These are phyloP conservation scores for Singerocomus inundabilis DNA, from an alignment of 1,284 basidiomycete species.

Conservation along the genomic window DNA sequence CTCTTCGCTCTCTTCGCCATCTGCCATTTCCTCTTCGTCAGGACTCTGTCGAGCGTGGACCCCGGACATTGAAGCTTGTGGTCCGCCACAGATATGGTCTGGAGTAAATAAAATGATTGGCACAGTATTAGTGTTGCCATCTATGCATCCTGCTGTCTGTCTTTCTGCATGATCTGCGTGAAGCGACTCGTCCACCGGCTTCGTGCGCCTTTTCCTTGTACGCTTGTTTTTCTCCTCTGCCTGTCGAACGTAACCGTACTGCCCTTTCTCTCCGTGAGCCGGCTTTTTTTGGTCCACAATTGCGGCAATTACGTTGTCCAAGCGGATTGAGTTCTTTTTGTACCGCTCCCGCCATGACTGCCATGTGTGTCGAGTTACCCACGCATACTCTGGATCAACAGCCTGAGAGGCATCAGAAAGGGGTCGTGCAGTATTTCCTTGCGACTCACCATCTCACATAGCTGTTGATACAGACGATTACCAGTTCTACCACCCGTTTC, in stretches of 20 bases:
- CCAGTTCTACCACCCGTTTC: slow-evolving; percentile 75
- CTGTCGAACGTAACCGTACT: slow-evolving; percentile 73
- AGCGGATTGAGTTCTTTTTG: slow-evolving; percentile 70
- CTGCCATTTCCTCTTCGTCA: slow-evolving; percentile 58
- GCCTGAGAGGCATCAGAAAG: slow-evolving; percentile 33
- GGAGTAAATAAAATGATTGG: slow-evolving; percentile 30
- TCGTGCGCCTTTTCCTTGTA: slow-evolving; percentile 47
- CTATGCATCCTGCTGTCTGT: slow-evolving; percentile 25
- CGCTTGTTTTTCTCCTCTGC: slow-evolving; percentile 64
- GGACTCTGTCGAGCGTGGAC: slow-evolving; percentile 34
- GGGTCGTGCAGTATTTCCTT: neutral
- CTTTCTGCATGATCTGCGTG: slow-evolving; percentile 22
- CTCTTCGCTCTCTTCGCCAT: slow-evolving; percentile 54
- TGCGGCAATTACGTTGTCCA: slow-evolving; percentile 59
- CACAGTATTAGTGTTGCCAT: slow-evolving; percentile 14
- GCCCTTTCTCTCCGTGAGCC: slow-evolving; percentile 65
- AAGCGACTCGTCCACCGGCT: slow-evolving; percentile 29
- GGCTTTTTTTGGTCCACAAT: slow-evolving; percentile 70
- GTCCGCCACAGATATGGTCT: slow-evolving; percentile 18
- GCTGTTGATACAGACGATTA: slow-evolving; percentile 71
- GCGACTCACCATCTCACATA: slow-evolving; percentile 47
- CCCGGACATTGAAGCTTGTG: slow-evolving; percentile 16
- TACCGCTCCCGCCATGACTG: slow-evolving; percentile 84
- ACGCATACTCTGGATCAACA: slow-evolving; percentile 64
- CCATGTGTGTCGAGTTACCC: slow-evolving; percentile 82